These are phyloP conservation scores for Hemileccinum rubropunctum DNA, from an alignment of 768 basidiomycete genomes.

Conservation along the genomic window DNA sequence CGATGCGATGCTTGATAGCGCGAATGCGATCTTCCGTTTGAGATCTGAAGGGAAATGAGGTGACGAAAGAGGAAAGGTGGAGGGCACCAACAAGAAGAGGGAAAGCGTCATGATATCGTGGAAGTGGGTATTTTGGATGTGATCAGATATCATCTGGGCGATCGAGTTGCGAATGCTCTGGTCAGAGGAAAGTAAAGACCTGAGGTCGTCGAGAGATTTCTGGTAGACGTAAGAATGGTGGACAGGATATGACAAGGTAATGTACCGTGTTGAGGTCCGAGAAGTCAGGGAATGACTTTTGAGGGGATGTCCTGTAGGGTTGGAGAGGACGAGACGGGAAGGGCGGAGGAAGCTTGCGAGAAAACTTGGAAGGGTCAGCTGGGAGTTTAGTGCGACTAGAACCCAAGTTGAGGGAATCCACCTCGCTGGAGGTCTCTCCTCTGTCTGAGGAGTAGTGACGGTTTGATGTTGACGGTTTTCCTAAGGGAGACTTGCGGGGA, in stretches of 20 bases:
- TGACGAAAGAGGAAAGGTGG: background rate
- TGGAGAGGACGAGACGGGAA: background rate
- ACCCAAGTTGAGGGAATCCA: slow-evolving; percentile 24
- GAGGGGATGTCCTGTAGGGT: slow-evolving; percentile 7
- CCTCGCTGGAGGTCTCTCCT: slow-evolving; percentile 16
- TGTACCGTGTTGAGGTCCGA: slow-evolving; percentile 20
- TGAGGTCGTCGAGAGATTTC: slow-evolving; percentile 30
- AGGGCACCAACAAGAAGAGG: slow-evolving; percentile 35
- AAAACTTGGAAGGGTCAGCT: slow-evolving; percentile 21
- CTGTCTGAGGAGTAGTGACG: slow-evolving; percentile 18
- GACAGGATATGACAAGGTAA: background rate
- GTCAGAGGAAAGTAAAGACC: slow-evolving; percentile 22
- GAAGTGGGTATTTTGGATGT: slow-evolving; percentile 18
- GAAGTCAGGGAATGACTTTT: slow-evolving; percentile 3
- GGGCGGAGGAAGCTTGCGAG: slow-evolving; percentile 2
- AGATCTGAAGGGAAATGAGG: slow-evolving; percentile 26
- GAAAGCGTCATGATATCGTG: slow-evolving; percentile 43
- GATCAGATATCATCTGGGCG: slow-evolving; percentile 24
- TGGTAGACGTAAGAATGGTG: slow-evolving; percentile 7
- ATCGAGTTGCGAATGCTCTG: slow-evolving; percentile 14
- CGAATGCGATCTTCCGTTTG: slow-evolving; percentile 37
- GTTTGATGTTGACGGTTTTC: background rate
- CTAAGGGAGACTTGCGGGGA: slow-evolving; percentile 6
- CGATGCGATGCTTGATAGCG: slow-evolving; percentile 37
- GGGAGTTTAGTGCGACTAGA: background rate